Conservation (phyloP, 208 protist genomes). For the Naegleria fowleri region DNA sequence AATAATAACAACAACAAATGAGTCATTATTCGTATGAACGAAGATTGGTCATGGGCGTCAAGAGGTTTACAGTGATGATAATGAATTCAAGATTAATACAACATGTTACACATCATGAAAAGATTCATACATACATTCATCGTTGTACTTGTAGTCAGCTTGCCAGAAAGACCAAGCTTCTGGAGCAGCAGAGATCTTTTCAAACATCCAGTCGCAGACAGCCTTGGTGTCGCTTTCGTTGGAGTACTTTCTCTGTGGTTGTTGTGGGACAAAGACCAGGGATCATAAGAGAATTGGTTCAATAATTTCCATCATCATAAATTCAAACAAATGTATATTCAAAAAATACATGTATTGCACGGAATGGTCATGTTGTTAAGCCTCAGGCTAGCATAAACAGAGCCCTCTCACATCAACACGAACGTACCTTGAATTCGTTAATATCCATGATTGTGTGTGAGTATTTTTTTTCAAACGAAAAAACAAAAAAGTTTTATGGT, state of each 20-base stretch:
- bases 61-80: no score
- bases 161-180: background rate
- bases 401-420: background rate
- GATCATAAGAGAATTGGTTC: no score
- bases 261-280: no score
- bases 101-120: no score
- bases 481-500: no score
- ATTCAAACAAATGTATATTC: no score
- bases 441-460: background rate
- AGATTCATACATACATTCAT: background rate
- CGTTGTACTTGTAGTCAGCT: background rate
- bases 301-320: no score
- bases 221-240: constrained; percentile 14
- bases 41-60: no score
- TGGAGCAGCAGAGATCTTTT: background rate
- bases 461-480: background rate
- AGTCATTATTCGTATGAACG: no score
- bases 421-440: background rate
- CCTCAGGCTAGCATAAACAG: background rate
- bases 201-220: background rate
- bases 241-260: background rate
- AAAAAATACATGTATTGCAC: no score
- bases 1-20: no score
- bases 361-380: background rate
- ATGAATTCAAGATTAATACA: no score